Evolutionary conservation across 441 rosid species (phyloP).

Genomic region (Oxalis stricta): DNA sequence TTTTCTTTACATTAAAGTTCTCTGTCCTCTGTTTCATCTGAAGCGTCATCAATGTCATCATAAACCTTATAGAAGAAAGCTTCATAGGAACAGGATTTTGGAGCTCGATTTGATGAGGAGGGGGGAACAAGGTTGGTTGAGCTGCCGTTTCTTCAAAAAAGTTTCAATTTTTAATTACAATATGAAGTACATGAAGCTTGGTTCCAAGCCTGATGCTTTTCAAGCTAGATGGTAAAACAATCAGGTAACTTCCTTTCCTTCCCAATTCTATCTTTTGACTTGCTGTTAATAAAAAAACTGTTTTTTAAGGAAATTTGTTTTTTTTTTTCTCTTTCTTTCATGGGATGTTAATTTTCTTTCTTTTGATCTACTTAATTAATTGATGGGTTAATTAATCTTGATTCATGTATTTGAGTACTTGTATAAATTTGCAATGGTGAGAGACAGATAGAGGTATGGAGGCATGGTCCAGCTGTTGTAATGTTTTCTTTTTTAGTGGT

Average conservation of each 20-base stretch:
- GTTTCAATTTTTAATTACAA: constrained; percentile 12
- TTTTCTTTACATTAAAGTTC: neutral
- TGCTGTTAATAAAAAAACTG: neutral
- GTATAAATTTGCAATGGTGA: neutral
- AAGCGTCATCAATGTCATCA: constrained; percentile 17
- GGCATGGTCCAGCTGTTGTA: constrained; percentile 22
- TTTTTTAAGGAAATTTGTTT: neutral
- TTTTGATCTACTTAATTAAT: neutral
- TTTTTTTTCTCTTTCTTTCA: constrained; percentile 1
- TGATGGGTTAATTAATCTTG: constrained; percentile 10
- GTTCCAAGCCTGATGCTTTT: constrained; percentile 87
- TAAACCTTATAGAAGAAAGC: too few relatives aligned
- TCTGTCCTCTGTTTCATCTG: too few relatives aligned
- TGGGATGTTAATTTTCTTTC: too few relatives aligned
- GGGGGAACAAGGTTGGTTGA: neutral
- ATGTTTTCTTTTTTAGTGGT: constrained; percentile 21
- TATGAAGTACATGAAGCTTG: constrained; percentile 98
- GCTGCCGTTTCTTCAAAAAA: constrained; percentile 2
- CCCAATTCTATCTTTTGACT: neutral
- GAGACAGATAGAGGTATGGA: neutral
- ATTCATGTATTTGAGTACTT: neutral
- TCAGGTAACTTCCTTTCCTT: constrained; percentile 31
- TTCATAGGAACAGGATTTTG: too few relatives aligned
- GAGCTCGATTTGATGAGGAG: constrained; percentile 5
- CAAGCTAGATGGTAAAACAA: constrained; percentile 61